Evolutionary conservation across 176 grass and related monocot species (phyloP), one percentile per base, ranked within the genome.

Genomic region (Puya raimondii): DNA sequence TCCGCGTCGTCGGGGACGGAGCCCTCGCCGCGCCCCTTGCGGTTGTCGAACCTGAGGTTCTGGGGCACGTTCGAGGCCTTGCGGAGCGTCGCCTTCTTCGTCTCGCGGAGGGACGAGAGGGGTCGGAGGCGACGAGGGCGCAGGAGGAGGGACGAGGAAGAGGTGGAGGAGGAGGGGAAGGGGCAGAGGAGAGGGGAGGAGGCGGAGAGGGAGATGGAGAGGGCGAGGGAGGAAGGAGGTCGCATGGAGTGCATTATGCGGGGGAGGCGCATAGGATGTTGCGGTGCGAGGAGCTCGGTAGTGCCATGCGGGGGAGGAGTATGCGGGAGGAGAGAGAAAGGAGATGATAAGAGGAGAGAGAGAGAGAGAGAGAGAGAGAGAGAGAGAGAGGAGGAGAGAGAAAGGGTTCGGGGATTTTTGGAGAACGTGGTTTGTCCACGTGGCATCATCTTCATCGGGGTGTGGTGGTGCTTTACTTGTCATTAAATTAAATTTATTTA

Each of bases 21-120:
- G 12, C 47, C 75, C 13, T 75, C 80, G 50, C 49, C 77, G 33
- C 50, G 29, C 22, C 81, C 67, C 13, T 73, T 79, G 47, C 20
- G 50, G 51, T 77, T 74, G 10, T 85, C 84, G 71, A 92, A 67
- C 11, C 83, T 91, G 77, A 93, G 75, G 56, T 86, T 86, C 64
- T 65, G 66, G 29, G 85, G 94, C 59, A 82, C 54, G 66, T 93
- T 88, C 63, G 94, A 90, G 23, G 94, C 85, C 78, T 90, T 93
- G 53, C 89, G 84, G 25, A 86, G 78, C 75, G 87, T 86, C 76
- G 68, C 51, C 87, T 93, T 99, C 77, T 93, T 77, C 47, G 84
- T 70, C 54, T 99, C 94, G 59, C 82, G 70, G 50, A 93, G 82
- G 54, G 89, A 92, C 12, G 82, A 93, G 61, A 88, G 84, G 65